phyloP scores from a whole-genome alignment of 2,329 filamentous ascomycete genomes.

The Zymoseptoria crescenta region DNA sequence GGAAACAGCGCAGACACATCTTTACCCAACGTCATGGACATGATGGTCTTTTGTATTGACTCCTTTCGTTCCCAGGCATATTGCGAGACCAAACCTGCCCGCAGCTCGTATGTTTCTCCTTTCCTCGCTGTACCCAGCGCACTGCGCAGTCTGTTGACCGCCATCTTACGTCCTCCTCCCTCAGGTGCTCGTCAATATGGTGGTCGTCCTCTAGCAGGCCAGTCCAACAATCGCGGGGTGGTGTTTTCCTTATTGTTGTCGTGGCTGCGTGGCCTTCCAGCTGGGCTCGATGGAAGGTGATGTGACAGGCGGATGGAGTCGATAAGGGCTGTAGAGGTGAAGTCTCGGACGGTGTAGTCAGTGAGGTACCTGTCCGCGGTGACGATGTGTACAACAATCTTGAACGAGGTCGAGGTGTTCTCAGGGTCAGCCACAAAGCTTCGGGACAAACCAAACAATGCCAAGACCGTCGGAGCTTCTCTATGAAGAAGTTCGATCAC shows the following conservation, averaged over 20 bases:
- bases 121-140: slow-evolving; percentile 90
- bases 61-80: slow-evolving; percentile 99
- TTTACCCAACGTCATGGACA: slow-evolving; percentile 99
- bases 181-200: slow-evolving; percentile 1
- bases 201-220: background rate
- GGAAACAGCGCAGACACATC: slow-evolving; percentile 96
- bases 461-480: background rate
- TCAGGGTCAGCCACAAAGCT: background rate
- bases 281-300: background rate
- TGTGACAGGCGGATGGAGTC: background rate
- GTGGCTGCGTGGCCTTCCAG: background rate
- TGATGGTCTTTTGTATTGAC: slow-evolving; percentile 98
- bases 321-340: background rate
- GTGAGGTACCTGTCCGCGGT: background rate
- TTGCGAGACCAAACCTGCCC: slow-evolving; percentile 90
- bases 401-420: background rate
- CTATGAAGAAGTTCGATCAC: background rate
- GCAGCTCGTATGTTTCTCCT: slow-evolving; percentile 95
- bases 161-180: slow-evolving; percentile 50
- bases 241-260: background rate
- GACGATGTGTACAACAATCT: background rate
- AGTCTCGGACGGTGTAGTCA: background rate
- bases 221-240: background rate
- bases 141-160: slow-evolving; percentile 90
- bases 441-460: background rate